Base-by-base conservation (phyloP, 129 eudicot species). In the Kitagawia praeruptora region DNA sequence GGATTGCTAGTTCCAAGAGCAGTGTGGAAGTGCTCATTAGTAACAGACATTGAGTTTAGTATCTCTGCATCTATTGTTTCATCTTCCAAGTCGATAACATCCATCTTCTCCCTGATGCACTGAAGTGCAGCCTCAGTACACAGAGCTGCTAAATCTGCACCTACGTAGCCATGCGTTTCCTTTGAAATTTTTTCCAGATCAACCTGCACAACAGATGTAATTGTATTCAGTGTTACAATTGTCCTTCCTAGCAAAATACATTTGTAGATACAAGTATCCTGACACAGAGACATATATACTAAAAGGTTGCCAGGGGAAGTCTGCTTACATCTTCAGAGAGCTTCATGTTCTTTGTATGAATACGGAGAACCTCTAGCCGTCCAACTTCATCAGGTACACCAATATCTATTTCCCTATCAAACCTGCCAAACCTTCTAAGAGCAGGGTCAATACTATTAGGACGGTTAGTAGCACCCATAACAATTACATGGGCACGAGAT, bases 381-480 rank as follows among this genome's bases (percentile, higher is more conserved):
- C 98, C 98, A 64, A 92, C 77, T 86, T 94, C 98, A 87, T 94
- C 98, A 1, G 98, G 98, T 28, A 94, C 98, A 77, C 98, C 98
- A 27, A 94, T 94, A 48, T 94, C 98, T 4, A 94, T 93, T 84
- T 93, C 98, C 40, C 97, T 81, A 45, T 93, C 98, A 86, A 93
- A 93, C 79, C 98, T 80, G 23, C 98, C 98, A n/a, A 92, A 94
- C 81, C 98, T 83, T 77, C 98, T 91, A 67, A 94, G 25, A 0
- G 98, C 98, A 14, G 98, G 96, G 87, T 94, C 98, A 83, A 94
- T 92, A 86, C 98, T 94, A 41, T 94, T 94, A 40, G 98, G 98
- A 21, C 98, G 96, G 76, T 94, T 94, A 6, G 98, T 94, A 8
- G 98, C 98, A 79, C 98, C 98, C 84, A 93, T 93, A n/a, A 93